Base-by-base conservation (phyloP, 2,329 filamentous ascomycete species). In the Fusarium armeniacum region DNA sequence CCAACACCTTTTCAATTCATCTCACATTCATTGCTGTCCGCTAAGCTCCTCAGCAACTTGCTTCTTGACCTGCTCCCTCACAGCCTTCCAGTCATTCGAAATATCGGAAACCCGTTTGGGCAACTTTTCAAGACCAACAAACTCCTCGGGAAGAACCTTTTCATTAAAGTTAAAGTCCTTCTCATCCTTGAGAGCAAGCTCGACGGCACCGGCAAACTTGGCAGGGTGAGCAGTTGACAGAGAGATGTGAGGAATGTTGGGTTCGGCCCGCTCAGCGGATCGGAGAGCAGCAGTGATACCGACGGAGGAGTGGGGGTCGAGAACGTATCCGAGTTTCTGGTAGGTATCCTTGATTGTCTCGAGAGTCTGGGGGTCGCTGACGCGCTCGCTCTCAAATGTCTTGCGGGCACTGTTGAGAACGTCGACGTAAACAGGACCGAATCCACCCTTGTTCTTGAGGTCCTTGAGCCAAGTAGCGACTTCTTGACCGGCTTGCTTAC, bases 191-290 rank as follows among this genome's bases (percentile, higher is more conserved):
- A 98, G 83, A 0, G 95, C 94, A 49, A 91, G 74, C 73, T 94
- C 91, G 3, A 99, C 95, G 0, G 94, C 94, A 33, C 89, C 88
- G 0, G 91, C 90, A 76, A 99, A 99, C 81, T 99, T 99, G 66
- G 95, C 96, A 0, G 96, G 95, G 80, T 99, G 96, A 4, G 96
- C 96, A 3, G 96, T 99, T 2, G 94, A 93, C 4, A 99, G 88
- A 2, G 93, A 90, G 75, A 99, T 91, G 78, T 97, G 92, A n/a
- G 81, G 84, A 54, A 90, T 81, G 18, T 83, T 82, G 4, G 84
- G 78, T 30, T 81, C 81, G 1, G 83, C 79, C 15, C 88, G 84
- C 44, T 83, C 77, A 35, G 92, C 85, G 4, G 93, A 94, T 61
- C 94, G 87, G 57, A 89, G 78, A 0, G 94, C 87, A 1, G 93